These are phyloP conservation scores for Trapa bicornis DNA, from an alignment of 345 rosid genomes.

Conservation along the genomic window DNA sequence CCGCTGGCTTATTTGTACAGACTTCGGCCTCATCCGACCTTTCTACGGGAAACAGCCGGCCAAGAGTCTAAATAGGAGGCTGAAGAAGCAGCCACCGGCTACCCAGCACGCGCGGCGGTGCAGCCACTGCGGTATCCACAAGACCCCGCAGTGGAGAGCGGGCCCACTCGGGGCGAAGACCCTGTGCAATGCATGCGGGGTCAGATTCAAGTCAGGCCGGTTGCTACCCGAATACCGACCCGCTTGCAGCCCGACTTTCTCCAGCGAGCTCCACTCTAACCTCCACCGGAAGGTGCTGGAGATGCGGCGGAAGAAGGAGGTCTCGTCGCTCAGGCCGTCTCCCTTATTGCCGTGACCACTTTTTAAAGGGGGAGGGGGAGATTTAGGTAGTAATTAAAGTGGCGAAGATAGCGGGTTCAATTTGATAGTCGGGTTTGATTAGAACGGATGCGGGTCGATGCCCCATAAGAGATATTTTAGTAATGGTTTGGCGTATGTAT, in stretches of 20 bases:
- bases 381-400: background rate
- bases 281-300: constrained; percentile 83
- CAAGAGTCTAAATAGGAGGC: constrained; percentile 23
- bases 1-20: constrained; percentile 16
- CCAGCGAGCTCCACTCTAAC: constrained; percentile 66
- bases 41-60: background rate
- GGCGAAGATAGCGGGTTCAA: background rate
- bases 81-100: constrained; percentile 6
- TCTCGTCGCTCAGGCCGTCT: constrained; percentile 13
- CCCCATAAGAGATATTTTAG: constrained; percentile 1
- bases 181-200: constrained; percentile 88
- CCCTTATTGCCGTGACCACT: constrained; percentile 36
- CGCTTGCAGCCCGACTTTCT: constrained; percentile 84
- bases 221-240: constrained; percentile 83
- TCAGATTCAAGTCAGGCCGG: constrained; percentile 83
- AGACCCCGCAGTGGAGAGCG: constrained; percentile 92
- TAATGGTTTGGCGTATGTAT: background rate
- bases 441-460: constrained; percentile 5
- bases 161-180: constrained; percentile 89
- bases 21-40: background rate
- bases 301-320: constrained; percentile 54
- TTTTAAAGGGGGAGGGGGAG: constrained; percentile 23
- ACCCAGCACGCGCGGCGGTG: constrained; percentile 38
- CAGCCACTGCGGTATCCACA: constrained; percentile 80
- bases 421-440: background rate